These are phyloP conservation scores for Teratosphaeria epicoccoides DNA, from an alignment of 2,329 filamentous ascomycete species.

Conservation along the genomic window DNA sequence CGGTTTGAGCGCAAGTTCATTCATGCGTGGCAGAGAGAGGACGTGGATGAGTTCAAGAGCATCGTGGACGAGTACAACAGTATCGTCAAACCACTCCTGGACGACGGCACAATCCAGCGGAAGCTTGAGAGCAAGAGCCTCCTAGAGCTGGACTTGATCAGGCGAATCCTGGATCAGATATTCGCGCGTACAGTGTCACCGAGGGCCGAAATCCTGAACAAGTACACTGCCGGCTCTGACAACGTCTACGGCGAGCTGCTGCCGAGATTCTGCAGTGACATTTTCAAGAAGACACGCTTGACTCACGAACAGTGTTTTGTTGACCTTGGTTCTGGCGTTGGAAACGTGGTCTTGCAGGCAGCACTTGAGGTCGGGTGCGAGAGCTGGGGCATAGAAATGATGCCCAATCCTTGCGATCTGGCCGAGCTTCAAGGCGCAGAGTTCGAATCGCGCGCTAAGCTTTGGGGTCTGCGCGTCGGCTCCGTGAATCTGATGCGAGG, in stretches of 20 bases:
- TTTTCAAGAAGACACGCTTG: conserved; percentile 68
- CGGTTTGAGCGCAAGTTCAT: conserved; percentile 70
- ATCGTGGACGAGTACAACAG: conserved; percentile 70
- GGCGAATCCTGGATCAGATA: conserved; percentile 61
- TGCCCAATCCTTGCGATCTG: conserved; percentile 77
- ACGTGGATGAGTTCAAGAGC: conserved; percentile 55
- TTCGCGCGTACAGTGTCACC: conserved; percentile 90
- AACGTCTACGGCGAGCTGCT: conserved; percentile 92
- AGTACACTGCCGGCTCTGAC: conserved; percentile 82
- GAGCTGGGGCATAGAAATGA: conserved; percentile 93
- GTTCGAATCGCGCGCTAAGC: conserved; percentile 70
- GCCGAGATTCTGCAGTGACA: conserved; percentile 70
- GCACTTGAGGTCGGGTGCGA: conserved; percentile 89
- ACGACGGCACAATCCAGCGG: conserved; percentile 59
- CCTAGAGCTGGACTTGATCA: conserved; percentile 60
- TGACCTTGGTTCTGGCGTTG: conserved; percentile 89
- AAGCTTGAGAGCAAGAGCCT: conserved; percentile 60
- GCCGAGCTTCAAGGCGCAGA: conserved; percentile 72
- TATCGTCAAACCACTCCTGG: conserved; percentile 53
- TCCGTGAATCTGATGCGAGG: conserved; percentile 69
- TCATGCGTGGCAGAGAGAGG: conserved; percentile 58
- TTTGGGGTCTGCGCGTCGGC: conserved; percentile 81
- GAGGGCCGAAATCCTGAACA: conserved; percentile 68
- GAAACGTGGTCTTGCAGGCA: conserved; percentile 89
- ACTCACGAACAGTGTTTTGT: conserved; percentile 81